A percentile compares a stretch with the other conserved stretches of the same genome.
Conservation (phyloP, 768 basidiomycete genomes). For the Russula abietina region DNA sequence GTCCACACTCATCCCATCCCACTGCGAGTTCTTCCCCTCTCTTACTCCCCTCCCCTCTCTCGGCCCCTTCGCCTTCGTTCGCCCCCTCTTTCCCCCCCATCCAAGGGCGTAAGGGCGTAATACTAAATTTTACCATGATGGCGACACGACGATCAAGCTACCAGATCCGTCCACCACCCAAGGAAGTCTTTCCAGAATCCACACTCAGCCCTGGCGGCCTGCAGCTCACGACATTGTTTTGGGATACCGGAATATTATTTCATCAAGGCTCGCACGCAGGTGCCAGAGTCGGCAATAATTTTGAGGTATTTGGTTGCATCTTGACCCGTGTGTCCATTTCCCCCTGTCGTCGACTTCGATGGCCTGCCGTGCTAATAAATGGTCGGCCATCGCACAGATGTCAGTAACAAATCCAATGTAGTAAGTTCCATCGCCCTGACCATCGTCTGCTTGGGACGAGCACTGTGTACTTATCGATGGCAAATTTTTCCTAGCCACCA, state of each 20-base stretch:
- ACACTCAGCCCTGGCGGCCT: slow-evolving; percentile 22
- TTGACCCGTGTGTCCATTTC: slow-evolving; percentile 16
- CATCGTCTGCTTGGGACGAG: background rate
- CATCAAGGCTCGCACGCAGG: slow-evolving; percentile 22
- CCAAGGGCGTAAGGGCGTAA: too few relatives aligned
- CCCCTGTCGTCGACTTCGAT: background rate
- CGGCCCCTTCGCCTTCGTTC: too few relatives aligned
- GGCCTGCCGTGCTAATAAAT: background rate
- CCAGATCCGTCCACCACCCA: slow-evolving; percentile 22
- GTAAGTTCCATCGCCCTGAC: slow-evolving; percentile 4
- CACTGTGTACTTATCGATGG: background rate
- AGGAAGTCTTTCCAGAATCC: slow-evolving; percentile 25
- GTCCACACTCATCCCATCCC: too few relatives aligned
- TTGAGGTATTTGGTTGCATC: slow-evolving; percentile 23
- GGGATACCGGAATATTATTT: slow-evolving; percentile 22
- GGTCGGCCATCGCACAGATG: background rate
- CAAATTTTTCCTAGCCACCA: slow-evolving; percentile 10
- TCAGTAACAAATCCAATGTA: slow-evolving; percentile 13
- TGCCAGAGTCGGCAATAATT: slow-evolving; percentile 19
- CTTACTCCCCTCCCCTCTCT: background rate
- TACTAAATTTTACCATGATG: slow-evolving; percentile 2
- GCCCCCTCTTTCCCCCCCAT: background rate
- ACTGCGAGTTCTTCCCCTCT: background rate
- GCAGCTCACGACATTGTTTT: slow-evolving; percentile 24
- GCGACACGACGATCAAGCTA: slow-evolving; percentile 19